Base-by-base conservation (phyloP, 331 rosid genomes). In the Erythrophleum ivorense region DNA sequence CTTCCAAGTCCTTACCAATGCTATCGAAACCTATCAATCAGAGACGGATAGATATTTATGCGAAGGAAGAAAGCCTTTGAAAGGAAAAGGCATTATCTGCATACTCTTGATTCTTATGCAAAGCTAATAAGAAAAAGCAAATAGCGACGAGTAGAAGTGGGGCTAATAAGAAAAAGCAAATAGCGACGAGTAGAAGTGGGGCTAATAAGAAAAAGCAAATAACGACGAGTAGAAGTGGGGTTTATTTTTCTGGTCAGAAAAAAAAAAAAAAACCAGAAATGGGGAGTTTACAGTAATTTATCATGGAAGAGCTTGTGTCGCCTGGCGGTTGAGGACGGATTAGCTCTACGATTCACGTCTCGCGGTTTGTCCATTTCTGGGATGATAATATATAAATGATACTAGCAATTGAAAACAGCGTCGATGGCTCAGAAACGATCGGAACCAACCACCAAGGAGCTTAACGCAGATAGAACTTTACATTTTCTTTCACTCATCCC, bases 341-440 rank as follows among this genome's bases (percentile, higher is more conserved):
- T 85, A 9, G 85, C 87, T 76, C 85, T 85, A 75, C 87, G 89
- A 70, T 83, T 78, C 81, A 70, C 77, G 13, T 85, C 84, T 76
- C 73, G 80, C 62, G 63, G 50, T 76, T 88, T 90, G 85, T 87
- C 89, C 90, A 81, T 89, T 72, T 74, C 63, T 45, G 13, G 12
- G 55, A 72, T 40, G 78, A 59, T 38, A 49, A 68, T 68, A 18
- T 19, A n/a, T 14, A 2, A 53, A 53, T 18, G 59, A 34, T 31
- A 34, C 21, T 10, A 69, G 21, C 87, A 81, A 29, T 40, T 71
- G 81, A 38, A 80, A 75, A 70, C 52, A 9, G 66, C 68, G 60
- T 49, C 38, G 54, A 57, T 10, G 80, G 36, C 60, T 14, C 18
- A 13, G 55, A 50, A 12, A 11, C 55, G 55, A 54, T 54, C 21